phyloP scores from a whole-genome alignment of 2,329 filamentous ascomycete species.

The Colletotrichum sp. region DNA sequence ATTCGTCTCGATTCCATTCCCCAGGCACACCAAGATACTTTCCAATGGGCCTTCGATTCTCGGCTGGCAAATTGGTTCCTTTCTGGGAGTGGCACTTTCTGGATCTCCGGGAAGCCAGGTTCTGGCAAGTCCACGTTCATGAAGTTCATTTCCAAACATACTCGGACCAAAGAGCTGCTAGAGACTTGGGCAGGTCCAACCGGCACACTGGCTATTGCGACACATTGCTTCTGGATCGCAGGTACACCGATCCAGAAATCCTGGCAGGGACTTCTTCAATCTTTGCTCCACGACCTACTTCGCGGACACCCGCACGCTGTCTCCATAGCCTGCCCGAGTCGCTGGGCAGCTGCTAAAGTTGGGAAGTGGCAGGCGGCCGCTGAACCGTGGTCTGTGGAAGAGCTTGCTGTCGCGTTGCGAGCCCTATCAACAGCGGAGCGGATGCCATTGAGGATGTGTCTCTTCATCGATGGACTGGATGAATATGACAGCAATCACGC shows the following conservation, averaged over 20 bases:
- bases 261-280: background rate
- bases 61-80: background rate
- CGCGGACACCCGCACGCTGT: background rate
- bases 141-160: background rate
- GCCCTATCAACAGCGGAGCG: background rate
- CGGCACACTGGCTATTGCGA: background rate
- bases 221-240: background rate
- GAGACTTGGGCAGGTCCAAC: background rate
- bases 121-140: background rate
- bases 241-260: background rate
- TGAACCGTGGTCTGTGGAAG: background rate
- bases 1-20: background rate
- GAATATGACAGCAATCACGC: background rate
- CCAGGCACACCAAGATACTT: background rate
- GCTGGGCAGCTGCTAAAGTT: background rate
- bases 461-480: background rate
- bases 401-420: background rate
- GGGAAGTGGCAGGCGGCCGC: background rate
- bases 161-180: background rate
- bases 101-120: background rate
- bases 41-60: background rate
- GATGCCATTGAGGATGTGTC: background rate
- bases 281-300: background rate
- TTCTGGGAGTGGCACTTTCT: background rate
- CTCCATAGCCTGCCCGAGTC: background rate